A percentile compares a stretch with the other conserved stretches of the same genome.
These are phyloP conservation scores for Paramecium bursaria DNA, from an alignment of 73 alveolate species.

Conservation along the genomic window DNA sequence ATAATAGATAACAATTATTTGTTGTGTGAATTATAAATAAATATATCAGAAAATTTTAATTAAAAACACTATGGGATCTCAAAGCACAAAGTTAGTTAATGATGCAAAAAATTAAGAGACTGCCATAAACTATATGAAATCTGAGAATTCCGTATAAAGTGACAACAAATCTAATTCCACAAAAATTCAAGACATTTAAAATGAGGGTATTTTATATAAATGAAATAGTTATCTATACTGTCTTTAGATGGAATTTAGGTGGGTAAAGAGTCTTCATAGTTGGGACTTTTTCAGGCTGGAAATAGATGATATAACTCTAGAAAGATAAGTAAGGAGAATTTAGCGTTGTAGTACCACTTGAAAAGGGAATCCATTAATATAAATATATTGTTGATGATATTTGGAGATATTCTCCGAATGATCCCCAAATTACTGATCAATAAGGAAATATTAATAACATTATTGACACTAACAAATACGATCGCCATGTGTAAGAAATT, in stretches of 20 bases:
- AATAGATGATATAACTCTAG: conserved; percentile 78
- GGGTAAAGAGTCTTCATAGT: conserved; percentile 80
- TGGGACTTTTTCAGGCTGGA: conserved; percentile 87
- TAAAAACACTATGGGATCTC: conserved; percentile 73
- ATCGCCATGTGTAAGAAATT: conserved; percentile 46
- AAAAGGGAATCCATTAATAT: conserved; percentile 87
- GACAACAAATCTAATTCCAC: conserved; percentile 16
- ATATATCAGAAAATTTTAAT: no score
- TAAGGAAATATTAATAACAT: conserved; percentile 88
- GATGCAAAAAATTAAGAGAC: conserved; percentile 38
- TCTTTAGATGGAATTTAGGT: conserved; percentile 85
- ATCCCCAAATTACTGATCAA: conserved; percentile 83
- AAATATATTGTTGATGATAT: conserved; percentile 95
- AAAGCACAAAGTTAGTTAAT: conserved; percentile 67
- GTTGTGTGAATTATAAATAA: conserved; percentile 17
- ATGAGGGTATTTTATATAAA: neutral
- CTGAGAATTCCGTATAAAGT: conserved; percentile 59
- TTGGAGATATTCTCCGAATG: conserved; percentile 97
- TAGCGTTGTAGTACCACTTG: conserved; percentile 36
- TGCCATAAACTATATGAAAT: conserved; percentile 55
- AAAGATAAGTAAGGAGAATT: conserved; percentile 57
- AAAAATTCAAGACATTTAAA: conserved; percentile 12
- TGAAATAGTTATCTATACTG: conserved; percentile 42
- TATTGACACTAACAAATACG: conserved; percentile 79
- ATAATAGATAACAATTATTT: conserved; percentile 35